These are phyloP conservation scores for Sechiopsis laciniata DNA, from an alignment of 306 rosid species.

Conservation along the genomic window DNA sequence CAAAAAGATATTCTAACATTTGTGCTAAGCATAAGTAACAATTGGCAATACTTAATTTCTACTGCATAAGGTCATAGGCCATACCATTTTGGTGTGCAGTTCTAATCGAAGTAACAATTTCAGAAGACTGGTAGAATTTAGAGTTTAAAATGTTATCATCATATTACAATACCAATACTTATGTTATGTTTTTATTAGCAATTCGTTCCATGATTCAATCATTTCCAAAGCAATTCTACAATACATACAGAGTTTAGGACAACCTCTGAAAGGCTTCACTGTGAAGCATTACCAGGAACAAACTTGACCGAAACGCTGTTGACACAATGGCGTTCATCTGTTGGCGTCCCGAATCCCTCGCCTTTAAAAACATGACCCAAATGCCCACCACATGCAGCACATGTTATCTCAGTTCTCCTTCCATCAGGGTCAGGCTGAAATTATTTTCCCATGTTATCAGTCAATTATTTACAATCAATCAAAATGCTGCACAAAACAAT, in stretches of 20 bases:
- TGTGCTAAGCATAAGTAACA: not conserved
- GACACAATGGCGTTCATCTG: constrained; percentile 82
- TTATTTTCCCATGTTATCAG: not conserved
- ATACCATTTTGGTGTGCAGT: not conserved
- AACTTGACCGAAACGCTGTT: constrained; percentile 77
- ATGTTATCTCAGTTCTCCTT: constrained; percentile 80
- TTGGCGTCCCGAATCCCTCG: constrained; percentile 70
- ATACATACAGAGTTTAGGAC: not conserved
- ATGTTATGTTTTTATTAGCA: not conserved
- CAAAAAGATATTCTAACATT: not conserved
- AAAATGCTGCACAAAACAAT: not conserved
- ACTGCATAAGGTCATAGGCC: not conserved
- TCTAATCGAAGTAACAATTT: not conserved
- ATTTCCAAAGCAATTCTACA: not conserved
- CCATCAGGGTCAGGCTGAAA: constrained; percentile 84
- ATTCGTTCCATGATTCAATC: not conserved
- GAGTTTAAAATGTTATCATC: not conserved
- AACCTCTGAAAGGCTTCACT: constrained; percentile 27
- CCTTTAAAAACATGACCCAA: constrained; percentile 84
- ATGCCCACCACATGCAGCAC: constrained; percentile 81
- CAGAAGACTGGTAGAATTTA: not conserved
- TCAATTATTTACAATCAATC: not conserved
- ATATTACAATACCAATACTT: not conserved
- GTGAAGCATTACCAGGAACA: constrained; percentile 35
- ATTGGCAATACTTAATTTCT: not conserved